Percentiles rank a stretch among this genome's conserved stretches.
Evolutionary conservation across 2,329 filamentous ascomycete genomes (phyloP).

Genomic region (Aspergillus hiratsukae): DNA sequence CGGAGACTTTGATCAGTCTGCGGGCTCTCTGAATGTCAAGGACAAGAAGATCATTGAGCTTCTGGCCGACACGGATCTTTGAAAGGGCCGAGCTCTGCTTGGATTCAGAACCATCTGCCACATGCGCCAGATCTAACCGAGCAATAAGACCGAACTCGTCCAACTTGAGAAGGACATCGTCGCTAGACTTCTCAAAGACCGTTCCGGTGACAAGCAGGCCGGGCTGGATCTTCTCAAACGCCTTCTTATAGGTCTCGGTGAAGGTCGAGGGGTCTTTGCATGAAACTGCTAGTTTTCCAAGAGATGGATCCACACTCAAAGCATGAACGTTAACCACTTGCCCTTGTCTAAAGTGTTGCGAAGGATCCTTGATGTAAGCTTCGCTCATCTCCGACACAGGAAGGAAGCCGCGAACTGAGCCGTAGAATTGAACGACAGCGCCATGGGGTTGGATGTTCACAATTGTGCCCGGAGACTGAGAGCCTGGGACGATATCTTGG

Average conservation of each 20-base stretch:
- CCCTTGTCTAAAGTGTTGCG: conserved; percentile 80
- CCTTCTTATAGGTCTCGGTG: conserved; percentile 68
- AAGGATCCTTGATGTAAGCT: conserved; percentile 84
- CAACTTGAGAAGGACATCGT: conserved; percentile 73
- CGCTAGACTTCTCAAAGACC: conserved; percentile 74
- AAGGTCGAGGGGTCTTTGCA: conserved; percentile 86
- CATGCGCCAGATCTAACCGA: conserved; percentile 68
- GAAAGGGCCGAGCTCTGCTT: conserved; percentile 75
- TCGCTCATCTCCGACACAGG: conserved; percentile 98
- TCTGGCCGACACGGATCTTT: conserved; percentile 79
- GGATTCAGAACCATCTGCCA: conserved; percentile 76
- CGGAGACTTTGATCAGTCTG: conserved; percentile 69
- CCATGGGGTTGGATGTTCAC: conserved; percentile 73
- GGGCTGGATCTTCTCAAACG: conserved; percentile 67
- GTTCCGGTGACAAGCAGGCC: conserved; percentile 73
- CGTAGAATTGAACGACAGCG: conserved; percentile 90
- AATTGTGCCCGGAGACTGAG: conserved; percentile 80
- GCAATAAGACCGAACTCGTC: conserved; percentile 71
- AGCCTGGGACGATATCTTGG: conserved; percentile 66
- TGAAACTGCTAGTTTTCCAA: conserved; percentile 73
- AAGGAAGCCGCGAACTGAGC: conserved; percentile 75
- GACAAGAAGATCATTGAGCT: conserved; percentile 73
- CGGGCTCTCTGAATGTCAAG: conserved; percentile 80
- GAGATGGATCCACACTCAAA: conserved; percentile 70
- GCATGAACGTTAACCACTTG: conserved; percentile 90